Evolutionary conservation across 352 stramenopile genomes (phyloP), one percentile per base, ranked within the genome.

Genomic region (Pythium coloratum): DNA sequence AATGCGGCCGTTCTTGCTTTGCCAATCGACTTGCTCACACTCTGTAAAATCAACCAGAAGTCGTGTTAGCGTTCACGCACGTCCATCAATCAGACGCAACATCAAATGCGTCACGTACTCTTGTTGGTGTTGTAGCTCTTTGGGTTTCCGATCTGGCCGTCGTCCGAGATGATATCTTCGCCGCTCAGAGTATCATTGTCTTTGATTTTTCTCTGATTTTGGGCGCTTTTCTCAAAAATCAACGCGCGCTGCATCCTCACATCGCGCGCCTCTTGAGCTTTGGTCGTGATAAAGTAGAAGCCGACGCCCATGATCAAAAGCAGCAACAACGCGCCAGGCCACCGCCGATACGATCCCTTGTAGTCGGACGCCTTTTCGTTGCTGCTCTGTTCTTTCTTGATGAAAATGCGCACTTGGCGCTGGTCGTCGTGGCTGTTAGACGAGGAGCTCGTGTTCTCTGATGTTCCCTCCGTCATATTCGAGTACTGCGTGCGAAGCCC

Each of bases 1-100:
- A n/a, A 93, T 71, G 30, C 81, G 64, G 7, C 84, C 84, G 51
- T 91, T 83, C 70, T 93, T 91, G 70, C 77, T 93, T 62, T 87
- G 72, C 64, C 91, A 93, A 55, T 93, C 79, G n/a, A 83, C 81
- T 62, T 84, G 63, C 57, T 85, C 75, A 55, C 85, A 93, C 2
- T 62, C 77, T 85, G 20, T 54, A 51, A 26, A 54, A 44, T 16
- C 3, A 50, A 26, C 36, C n/a, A 32, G 42, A 44, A 6, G 20
- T 26, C 36, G 20, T n/a, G 33, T 65, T 32, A 65, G 47, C 14
- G 6, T 8, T 16, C 36, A 10, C 8, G 10, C 8, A 12, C 40
- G 6, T 44, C 40, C 40, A 49, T 49, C 40, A 49, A 42, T 16
- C 10, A 8, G 26, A 20, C 9, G 18, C 13, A 62, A 6, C 13